Evolutionary conservation across 2,329 filamentous ascomycete species (phyloP).

Genomic region (Huntiella moniliformis): DNA sequence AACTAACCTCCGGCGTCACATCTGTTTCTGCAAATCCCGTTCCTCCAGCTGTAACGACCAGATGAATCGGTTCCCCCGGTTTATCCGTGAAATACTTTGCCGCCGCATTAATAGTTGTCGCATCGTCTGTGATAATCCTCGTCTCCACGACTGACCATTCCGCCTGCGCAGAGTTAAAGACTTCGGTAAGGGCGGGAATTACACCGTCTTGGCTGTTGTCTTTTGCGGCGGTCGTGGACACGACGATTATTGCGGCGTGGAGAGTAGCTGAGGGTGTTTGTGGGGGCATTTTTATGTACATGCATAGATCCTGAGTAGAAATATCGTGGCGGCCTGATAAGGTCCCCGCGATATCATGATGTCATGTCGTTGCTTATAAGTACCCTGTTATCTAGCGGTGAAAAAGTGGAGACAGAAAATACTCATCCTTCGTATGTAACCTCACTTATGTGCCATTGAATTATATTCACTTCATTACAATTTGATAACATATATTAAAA

Average conservation of each 20-base stretch:
- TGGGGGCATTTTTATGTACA: neutral
- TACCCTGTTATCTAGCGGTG: neutral
- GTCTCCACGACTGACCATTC: conserved; percentile 52
- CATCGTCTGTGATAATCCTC: conserved; percentile 63
- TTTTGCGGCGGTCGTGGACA: conserved; percentile 75
- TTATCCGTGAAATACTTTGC: conserved; percentile 56
- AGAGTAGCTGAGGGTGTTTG: neutral
- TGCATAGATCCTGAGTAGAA: too few relatives aligned
- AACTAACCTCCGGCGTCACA: conserved; percentile 62
- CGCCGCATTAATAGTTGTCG: conserved; percentile 53
- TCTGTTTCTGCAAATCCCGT: conserved; percentile 82
- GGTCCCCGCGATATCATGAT: too few relatives aligned
- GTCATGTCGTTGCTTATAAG: too few relatives aligned
- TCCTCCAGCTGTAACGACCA: conserved; percentile 77
- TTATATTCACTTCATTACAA: too few relatives aligned
- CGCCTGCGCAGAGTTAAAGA: conserved; percentile 25
- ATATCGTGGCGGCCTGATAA: too few relatives aligned
- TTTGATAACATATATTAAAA: too few relatives aligned
- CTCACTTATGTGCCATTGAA: neutral
- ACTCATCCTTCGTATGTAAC: neutral
- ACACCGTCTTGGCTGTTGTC: conserved; percentile 66
- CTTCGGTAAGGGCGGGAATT: conserved; percentile 40
- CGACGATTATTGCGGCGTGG: conserved; percentile 55
- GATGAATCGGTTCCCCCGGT: conserved; percentile 41
- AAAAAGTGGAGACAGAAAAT: neutral